These are phyloP conservation scores for Coccomyxa sp. DNA, from an alignment of 139 green algal species.

Conservation along the genomic window DNA sequence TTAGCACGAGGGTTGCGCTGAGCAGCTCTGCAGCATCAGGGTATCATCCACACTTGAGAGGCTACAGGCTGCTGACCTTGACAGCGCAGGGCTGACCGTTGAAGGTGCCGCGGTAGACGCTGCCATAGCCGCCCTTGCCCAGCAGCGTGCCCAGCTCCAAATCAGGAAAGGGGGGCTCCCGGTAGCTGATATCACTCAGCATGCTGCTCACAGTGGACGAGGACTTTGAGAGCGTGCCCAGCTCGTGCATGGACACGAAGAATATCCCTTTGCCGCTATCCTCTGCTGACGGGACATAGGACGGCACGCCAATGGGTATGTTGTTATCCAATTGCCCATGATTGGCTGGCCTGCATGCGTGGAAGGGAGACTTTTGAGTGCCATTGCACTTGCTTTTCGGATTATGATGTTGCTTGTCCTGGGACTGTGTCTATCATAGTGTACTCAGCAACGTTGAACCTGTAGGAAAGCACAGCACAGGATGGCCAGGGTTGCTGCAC, in stretches of 20 bases:
- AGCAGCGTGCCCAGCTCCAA: slow-evolving; percentile 53
- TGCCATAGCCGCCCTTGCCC: slow-evolving; percentile 44
- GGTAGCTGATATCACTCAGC: not conserved
- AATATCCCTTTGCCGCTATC: not conserved
- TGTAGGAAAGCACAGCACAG: too few relatives aligned
- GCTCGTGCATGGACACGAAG: not conserved
- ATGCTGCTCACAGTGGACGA: not conserved
- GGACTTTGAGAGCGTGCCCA: not conserved
- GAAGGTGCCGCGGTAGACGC: slow-evolving; percentile 39
- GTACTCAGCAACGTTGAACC: too few relatives aligned
- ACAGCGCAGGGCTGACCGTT: slow-evolving; percentile 32
- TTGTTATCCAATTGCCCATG: not conserved
- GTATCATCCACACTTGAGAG: too few relatives aligned
- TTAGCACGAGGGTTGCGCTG: too few relatives aligned
- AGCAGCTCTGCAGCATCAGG: too few relatives aligned
- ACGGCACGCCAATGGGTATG: slow-evolving; percentile 2
- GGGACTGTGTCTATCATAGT: too few relatives aligned
- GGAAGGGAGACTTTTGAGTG: too few relatives aligned
- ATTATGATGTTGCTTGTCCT: too few relatives aligned
- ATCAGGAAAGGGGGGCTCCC: slow-evolving; percentile 13
- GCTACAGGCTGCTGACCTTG: slow-evolving; percentile 39
- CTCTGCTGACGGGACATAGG: not conserved
- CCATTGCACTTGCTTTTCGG: too few relatives aligned
- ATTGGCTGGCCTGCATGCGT: not conserved
- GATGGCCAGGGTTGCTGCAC: too few relatives aligned